A percentile compares a stretch with the other conserved stretches of the same genome.
These are phyloP conservation scores for Xylariaceae sp. DNA, from an alignment of 2,329 filamentous ascomycete species.

Conservation along the genomic window DNA sequence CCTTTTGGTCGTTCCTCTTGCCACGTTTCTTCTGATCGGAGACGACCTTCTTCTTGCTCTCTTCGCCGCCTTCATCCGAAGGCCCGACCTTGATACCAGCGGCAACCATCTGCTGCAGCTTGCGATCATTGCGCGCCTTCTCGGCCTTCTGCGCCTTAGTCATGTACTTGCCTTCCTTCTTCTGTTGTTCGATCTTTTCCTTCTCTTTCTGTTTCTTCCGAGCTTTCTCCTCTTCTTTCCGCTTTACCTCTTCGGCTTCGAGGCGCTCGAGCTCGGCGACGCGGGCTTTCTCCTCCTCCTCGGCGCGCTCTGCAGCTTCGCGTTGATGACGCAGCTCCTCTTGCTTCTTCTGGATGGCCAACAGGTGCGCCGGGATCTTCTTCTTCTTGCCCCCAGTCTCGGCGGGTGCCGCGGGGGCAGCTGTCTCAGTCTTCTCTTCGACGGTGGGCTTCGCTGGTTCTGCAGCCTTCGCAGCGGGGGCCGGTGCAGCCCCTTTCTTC, in stretches of 20 bases:
- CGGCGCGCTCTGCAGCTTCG: constrained; percentile 53
- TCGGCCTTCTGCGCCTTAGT: constrained; percentile 82
- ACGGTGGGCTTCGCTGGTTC: constrained; percentile 46
- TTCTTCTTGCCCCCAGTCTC: constrained; percentile 65
- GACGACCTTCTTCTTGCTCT: constrained; percentile 68
- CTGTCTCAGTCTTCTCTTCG: constrained; percentile 41
- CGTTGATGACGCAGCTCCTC: constrained; percentile 61
- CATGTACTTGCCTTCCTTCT: constrained; percentile 80
- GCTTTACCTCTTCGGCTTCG: constrained; percentile 60
- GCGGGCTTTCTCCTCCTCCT: constrained; percentile 57
- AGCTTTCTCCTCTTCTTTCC: constrained; percentile 64
- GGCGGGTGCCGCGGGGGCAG: constrained; percentile 30
- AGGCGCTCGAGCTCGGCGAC: constrained; percentile 58
- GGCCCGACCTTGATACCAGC: constrained; percentile 67
- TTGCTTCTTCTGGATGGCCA: constrained; percentile 72
- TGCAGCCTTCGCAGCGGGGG: constrained; percentile 45
- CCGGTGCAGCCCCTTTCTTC: constrained; percentile 56
- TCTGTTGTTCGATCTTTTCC: constrained; percentile 77
- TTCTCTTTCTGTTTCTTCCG: constrained; percentile 81
- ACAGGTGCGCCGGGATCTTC: constrained; percentile 73
- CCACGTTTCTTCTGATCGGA: constrained; percentile 73
- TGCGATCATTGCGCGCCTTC: constrained; percentile 69
- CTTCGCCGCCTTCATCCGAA: constrained; percentile 40
- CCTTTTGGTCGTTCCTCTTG: constrained; percentile 48
- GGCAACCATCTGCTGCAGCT: constrained; percentile 78